These are phyloP conservation scores for Flaveria brownii DNA, from an alignment of 129 eudicot genomes.

Conservation along the genomic window DNA sequence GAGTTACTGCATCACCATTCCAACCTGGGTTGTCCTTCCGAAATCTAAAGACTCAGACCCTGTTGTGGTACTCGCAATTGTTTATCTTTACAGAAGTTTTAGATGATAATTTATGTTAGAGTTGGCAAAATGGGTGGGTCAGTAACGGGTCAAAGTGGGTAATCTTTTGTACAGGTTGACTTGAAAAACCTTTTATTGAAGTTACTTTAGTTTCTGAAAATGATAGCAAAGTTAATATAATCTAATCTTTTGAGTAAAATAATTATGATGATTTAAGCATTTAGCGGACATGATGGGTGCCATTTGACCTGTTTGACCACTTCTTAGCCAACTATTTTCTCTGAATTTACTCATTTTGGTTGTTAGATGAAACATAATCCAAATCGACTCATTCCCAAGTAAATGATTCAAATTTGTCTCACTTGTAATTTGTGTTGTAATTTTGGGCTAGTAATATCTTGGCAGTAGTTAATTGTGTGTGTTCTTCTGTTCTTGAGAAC, in stretches of 20 bases:
- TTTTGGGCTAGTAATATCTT: background rate
- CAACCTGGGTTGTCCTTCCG: slow-evolving; percentile 96
- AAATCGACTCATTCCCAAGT: background rate
- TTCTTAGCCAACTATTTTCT: background rate
- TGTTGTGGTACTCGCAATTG: slow-evolving; percentile 74
- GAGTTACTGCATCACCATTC: slow-evolving; percentile 94
- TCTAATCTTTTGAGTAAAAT: background rate
- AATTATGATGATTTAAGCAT: background rate
- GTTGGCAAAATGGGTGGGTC: background rate
- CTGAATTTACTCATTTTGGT: background rate
- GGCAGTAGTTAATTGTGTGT: background rate
- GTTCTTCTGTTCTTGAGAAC: too few relatives aligned
- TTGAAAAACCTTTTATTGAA: background rate
- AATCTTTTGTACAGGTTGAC: background rate
- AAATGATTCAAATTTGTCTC: background rate
- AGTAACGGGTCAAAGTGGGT: too few relatives aligned
- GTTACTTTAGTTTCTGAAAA: background rate
- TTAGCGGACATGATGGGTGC: background rate
- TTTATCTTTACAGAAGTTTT: slow-evolving; percentile 26
- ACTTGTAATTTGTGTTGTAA: too few relatives aligned
- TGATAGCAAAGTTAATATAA: background rate
- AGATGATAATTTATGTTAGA: background rate
- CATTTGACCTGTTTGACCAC: background rate
- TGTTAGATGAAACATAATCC: background rate
- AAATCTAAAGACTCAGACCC: slow-evolving; percentile 95